These are phyloP conservation scores for Wickerhamomyces bovis DNA, from an alignment of 805 yeast species.

Conservation along the genomic window DNA sequence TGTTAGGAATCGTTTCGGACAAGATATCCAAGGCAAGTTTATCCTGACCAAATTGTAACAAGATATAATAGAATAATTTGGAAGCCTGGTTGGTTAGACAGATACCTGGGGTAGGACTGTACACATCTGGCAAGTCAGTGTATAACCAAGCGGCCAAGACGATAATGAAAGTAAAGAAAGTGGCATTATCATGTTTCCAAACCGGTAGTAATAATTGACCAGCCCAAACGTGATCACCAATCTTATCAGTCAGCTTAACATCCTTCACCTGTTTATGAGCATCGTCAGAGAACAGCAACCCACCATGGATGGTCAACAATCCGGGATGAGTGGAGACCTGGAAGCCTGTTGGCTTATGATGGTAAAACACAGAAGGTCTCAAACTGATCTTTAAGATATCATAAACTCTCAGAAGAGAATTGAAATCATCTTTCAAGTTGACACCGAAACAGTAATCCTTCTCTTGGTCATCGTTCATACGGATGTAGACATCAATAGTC, in stretches of 20 bases:
- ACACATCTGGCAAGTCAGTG: constrained; percentile 84
- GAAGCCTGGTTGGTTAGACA: constrained; percentile 63
- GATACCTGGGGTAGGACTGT: constrained; percentile 90
- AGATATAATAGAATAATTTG: constrained; percentile 22
- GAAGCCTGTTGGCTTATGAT: constrained; percentile 59
- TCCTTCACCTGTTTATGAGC: constrained; percentile 42
- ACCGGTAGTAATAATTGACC: constrained; percentile 81
- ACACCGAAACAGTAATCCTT: constrained; percentile 87
- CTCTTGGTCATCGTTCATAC: constrained; percentile 80
- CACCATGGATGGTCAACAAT: constrained; percentile 76
- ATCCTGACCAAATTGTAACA: constrained; percentile 32
- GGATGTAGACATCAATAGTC: constrained; percentile 36
- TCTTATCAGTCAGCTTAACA: constrained; percentile 44
- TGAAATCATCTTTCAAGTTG: constrained; percentile 51
- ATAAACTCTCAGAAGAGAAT: constrained; percentile 56
- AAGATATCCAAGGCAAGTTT: constrained; percentile 41
- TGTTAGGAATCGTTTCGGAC: constrained; percentile 40
- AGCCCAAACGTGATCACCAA: constrained; percentile 70
- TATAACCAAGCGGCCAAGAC: constrained; percentile 70
- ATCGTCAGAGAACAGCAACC: constrained; percentile 58
- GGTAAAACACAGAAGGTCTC: constrained; percentile 74
- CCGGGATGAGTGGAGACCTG: constrained; percentile 66
- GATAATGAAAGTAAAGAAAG: constrained; percentile 32
- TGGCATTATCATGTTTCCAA: constrained; percentile 48
- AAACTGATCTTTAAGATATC: constrained; percentile 62